A percentile compares a stretch with the other conserved stretches of the same genome.
Evolutionary conservation across 2,329 filamentous ascomycete species (phyloP).

Genomic region (Penicillium sp.): DNA sequence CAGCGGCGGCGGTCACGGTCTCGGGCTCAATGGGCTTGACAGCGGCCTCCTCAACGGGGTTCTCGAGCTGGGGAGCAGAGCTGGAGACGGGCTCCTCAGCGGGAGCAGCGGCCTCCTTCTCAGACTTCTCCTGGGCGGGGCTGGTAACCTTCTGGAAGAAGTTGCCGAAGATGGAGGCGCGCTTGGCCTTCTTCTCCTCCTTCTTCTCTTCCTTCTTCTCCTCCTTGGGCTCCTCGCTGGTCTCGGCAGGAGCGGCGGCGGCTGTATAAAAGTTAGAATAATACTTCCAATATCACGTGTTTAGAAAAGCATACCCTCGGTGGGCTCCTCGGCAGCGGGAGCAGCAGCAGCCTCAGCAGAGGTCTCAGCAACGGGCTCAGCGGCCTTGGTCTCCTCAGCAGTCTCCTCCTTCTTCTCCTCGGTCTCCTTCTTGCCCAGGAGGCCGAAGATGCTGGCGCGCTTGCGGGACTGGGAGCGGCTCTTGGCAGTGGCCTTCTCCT

Average conservation of each 20-base stretch:
- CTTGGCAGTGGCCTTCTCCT: conserved; percentile 52
- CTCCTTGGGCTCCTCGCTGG: conserved; percentile 39
- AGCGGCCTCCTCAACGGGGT: conserved; percentile 38
- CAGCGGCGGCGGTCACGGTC: conserved; percentile 43
- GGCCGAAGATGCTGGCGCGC: conserved; percentile 55
- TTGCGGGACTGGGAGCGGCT: conserved; percentile 57
- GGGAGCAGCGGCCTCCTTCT: conserved; percentile 47
- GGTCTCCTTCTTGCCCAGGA: conserved; percentile 58
- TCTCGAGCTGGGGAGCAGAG: conserved; percentile 47
- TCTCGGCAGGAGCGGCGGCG: conserved; percentile 45
- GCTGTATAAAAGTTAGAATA: conserved; percentile 18
- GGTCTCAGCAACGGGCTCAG: conserved; percentile 32
- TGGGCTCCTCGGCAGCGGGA: conserved; percentile 12
- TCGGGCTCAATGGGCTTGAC: conserved; percentile 38
- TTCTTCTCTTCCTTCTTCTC: conserved; percentile 37
- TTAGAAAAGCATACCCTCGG: conserved; percentile 24
- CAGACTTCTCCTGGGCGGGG: conserved; percentile 44
- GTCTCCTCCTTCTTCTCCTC: conserved; percentile 43
- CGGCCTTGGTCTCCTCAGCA: conserved; percentile 38
- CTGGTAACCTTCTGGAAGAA: conserved; percentile 64
- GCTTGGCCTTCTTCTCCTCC: conserved; percentile 61
- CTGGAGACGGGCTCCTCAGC: conserved; percentile 45
- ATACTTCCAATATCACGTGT: conserved; percentile 21
- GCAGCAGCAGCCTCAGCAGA: conserved; percentile 27
- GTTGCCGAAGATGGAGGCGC: conserved; percentile 75